These are phyloP conservation scores for Aschersonia sp. DNA, from an alignment of 2,329 filamentous ascomycete genomes.

Conservation along the genomic window DNA sequence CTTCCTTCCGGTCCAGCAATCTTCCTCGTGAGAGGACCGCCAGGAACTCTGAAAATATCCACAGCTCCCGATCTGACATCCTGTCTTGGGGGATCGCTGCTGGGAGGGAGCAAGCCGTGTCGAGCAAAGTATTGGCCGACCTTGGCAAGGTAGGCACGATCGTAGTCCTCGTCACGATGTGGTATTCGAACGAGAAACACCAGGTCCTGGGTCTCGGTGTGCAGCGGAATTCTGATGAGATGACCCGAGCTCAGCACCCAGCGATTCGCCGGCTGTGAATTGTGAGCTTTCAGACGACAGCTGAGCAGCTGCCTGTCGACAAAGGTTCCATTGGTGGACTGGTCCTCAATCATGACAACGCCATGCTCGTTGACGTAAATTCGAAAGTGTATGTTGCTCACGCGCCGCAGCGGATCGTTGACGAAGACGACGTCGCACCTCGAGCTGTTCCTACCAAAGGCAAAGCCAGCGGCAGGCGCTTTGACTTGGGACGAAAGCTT, in stretches of 20 bases:
- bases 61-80: conserved; percentile 23
- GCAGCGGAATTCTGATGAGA: conserved; percentile 54
- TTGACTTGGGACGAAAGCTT: conserved; percentile 62
- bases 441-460: conserved; percentile 63
- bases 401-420: conserved; percentile 52
- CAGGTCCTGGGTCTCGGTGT: conserved; percentile 41
- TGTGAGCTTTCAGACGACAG: conserved; percentile 19
- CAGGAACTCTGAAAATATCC: conserved; percentile 18
- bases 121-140: conserved; percentile 48
- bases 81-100: conserved; percentile 24
- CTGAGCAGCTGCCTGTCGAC: conserved; percentile 61
- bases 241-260: conserved; percentile 60
- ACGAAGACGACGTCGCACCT: conserved; percentile 60
- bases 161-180: conserved; percentile 50
- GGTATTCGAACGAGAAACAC: conserved; percentile 80
- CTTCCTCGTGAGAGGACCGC: conserved; percentile 3
- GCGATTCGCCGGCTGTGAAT: conserved; percentile 13
- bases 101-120: conserved; percentile 24
- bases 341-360: conserved; percentile 81
- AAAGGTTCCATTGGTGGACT: conserved; percentile 89
- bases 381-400: conserved; percentile 93
- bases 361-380: conserved; percentile 82
- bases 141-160: conserved; percentile 53
- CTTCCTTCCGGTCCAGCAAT: conserved; percentile 1
- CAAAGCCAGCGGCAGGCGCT: conserved; percentile 58